Evolutionary conservation across 1,284 basidiomycete species (phyloP).

Genomic region (Microbotryomycetes sp.): DNA sequence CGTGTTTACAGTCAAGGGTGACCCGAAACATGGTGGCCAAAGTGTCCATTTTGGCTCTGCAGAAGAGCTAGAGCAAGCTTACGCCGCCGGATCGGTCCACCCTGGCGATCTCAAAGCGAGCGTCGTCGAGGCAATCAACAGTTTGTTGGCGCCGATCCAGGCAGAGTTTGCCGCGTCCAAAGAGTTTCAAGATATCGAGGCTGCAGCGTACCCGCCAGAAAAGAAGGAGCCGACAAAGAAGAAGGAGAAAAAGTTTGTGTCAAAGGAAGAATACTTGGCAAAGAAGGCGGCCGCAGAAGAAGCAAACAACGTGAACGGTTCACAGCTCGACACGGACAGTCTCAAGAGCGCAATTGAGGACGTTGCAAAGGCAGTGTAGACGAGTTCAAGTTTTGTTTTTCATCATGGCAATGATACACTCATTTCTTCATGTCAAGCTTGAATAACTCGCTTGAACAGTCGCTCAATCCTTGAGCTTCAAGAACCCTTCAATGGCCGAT

Average conservation of each 20-base stretch:
- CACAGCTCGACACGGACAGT: constrained; percentile 1
- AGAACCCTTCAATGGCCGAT: constrained; percentile 56
- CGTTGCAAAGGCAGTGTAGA: background rate
- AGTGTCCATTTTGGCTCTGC: constrained; percentile 43
- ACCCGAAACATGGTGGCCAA: constrained; percentile 27
- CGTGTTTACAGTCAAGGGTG: constrained; percentile 24
- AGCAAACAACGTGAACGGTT: constrained; percentile 2
- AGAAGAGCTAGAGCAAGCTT: constrained; percentile 72
- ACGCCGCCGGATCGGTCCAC: constrained; percentile 67
- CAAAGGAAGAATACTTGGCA: constrained; percentile 30
- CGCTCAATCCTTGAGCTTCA: constrained; percentile 38
- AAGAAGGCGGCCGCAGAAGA: constrained; percentile 21
- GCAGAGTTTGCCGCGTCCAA: constrained; percentile 59
- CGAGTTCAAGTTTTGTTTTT: background rate
- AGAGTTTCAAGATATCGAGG: constrained; percentile 74
- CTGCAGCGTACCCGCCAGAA: constrained; percentile 75
- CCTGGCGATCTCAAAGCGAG: constrained; percentile 83
- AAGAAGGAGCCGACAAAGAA: constrained; percentile 20
- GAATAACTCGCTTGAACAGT: too few relatives aligned
- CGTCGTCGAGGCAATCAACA: constrained; percentile 67
- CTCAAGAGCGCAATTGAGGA: background rate
- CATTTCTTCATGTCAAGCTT: too few relatives aligned
- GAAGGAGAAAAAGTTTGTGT: constrained; percentile 31
- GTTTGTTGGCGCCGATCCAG: constrained; percentile 75
- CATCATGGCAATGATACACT: background rate